Conservation (phyloP, 1,284 basidiomycete genomes). For the Cryptococcus sp. region DNA sequence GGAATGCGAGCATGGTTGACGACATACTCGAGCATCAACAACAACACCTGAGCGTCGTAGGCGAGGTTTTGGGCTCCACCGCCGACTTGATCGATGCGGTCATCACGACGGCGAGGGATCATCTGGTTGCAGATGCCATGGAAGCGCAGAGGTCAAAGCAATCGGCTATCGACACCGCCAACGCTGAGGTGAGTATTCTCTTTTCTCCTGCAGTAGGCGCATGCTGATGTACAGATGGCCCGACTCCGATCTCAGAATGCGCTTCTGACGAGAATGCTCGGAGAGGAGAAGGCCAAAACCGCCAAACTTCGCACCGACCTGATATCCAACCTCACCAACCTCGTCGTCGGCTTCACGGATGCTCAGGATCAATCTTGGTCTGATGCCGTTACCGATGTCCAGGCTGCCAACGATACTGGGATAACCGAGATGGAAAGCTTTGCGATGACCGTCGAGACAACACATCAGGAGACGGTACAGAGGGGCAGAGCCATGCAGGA, state of each 20-base stretch:
- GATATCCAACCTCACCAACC: slow-evolving; percentile 61
- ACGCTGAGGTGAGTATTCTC: slow-evolving; percentile 50
- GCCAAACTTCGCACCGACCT: slow-evolving; percentile 65
- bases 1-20: slow-evolving; percentile 31
- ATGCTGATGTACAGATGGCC: slow-evolving; percentile 45
- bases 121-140: slow-evolving; percentile 56
- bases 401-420: slow-evolving; percentile 55
- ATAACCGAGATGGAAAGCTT: slow-evolving; percentile 44
- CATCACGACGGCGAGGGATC: slow-evolving; percentile 56
- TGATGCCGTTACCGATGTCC: slow-evolving; percentile 56
- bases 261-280: slow-evolving; percentile 58
- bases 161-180: slow-evolving; percentile 53
- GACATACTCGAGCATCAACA: slow-evolving; percentile 41
- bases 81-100: slow-evolving; percentile 56
- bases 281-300: slow-evolving; percentile 61
- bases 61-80: slow-evolving; percentile 38
- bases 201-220: no score
- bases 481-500: slow-evolving; percentile 5
- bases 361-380: slow-evolving; percentile 65
- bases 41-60: slow-evolving; percentile 40
- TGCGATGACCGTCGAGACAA: slow-evolving; percentile 1
- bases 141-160: slow-evolving; percentile 53
- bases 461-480: slow-evolving; percentile 5
- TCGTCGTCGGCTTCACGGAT: slow-evolving; percentile 64
- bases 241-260: slow-evolving; percentile 68